A percentile compares a stretch with the other conserved stretches of the same genome.
Evolutionary conservation across 2,329 filamentous ascomycete genomes (phyloP).

Genomic region (Nemania bipapillata): DNA sequence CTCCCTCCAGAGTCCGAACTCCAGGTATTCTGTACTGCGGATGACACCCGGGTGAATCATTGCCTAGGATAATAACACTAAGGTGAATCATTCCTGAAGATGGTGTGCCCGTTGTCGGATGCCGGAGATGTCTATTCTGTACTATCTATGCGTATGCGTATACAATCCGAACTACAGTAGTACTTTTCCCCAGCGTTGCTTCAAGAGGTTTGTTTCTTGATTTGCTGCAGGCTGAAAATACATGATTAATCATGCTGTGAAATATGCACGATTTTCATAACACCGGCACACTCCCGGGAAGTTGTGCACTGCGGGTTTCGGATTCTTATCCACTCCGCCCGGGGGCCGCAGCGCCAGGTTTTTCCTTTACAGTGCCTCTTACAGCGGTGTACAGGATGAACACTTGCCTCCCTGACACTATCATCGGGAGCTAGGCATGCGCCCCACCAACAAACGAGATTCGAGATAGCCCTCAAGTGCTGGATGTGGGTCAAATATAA

Average conservation of each 20-base stretch:
- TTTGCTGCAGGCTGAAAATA: not conserved
- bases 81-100: too few species aligned
- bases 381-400: too few species aligned
- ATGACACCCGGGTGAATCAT: constrained; percentile 2
- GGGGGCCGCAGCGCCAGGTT: not conserved
- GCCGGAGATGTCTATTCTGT: not conserved
- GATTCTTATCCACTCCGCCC: constrained; percentile 11
- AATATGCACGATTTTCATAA: constrained; percentile 7
- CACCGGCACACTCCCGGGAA: not conserved
- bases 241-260: not conserved
- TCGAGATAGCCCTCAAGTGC: not conserved
- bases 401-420: not conserved
- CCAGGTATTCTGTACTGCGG: too few species aligned
- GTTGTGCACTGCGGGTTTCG: constrained; percentile 16
- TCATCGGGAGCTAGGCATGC: constrained; percentile 4
- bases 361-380: not conserved
- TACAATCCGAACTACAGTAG: too few species aligned
- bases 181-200: not conserved
- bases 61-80: not conserved
- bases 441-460: constrained; percentile 4
- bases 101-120: not conserved
- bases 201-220: not conserved
- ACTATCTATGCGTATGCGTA: not conserved
- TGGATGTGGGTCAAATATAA: not conserved
- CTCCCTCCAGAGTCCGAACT: not conserved